These are phyloP conservation scores for Beauveria asiatica DNA, from an alignment of 2,329 filamentous ascomycete genomes.

Conservation along the genomic window DNA sequence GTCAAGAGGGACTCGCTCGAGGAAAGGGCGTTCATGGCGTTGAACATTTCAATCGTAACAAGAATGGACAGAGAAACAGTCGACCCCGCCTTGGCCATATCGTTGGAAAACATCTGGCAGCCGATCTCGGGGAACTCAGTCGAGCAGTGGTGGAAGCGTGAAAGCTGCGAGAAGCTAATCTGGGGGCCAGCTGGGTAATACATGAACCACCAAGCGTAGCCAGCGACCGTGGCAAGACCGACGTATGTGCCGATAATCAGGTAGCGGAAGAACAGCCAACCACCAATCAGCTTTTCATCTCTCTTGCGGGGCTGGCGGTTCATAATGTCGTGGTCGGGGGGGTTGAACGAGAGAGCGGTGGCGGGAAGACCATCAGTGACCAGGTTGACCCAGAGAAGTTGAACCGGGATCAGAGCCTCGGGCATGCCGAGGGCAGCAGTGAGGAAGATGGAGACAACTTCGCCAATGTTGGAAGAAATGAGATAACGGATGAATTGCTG, in stretches of 20 bases:
- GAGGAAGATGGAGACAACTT: conserved; percentile 97
- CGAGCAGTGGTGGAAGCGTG: conserved; percentile 90
- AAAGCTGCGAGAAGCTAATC: conserved; percentile 81
- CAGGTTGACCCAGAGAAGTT: conserved; percentile 97
- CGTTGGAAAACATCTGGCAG: conserved; percentile 82
- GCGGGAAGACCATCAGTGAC: conserved; percentile 96
- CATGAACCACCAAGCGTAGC: conserved; percentile 99
- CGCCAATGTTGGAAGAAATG: conserved; percentile 98
- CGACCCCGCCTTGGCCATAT: conserved; percentile 80
- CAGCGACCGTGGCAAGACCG: conserved; percentile 85
- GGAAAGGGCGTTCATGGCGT: conserved; percentile 95
- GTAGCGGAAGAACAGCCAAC: conserved; percentile 97
- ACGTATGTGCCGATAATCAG: conserved; percentile 95
- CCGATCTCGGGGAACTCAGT: conserved; percentile 79
- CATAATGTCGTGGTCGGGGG: conserved; percentile 98
- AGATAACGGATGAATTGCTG: conserved; percentile 99
- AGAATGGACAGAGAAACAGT: conserved; percentile 87
- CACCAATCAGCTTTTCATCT: conserved; percentile 83
- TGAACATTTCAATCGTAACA: conserved; percentile 98
- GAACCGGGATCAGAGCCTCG: conserved; percentile 91
- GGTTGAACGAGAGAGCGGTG: conserved; percentile 95
- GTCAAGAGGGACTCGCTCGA: conserved; percentile 91
- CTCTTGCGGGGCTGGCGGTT: conserved; percentile 82
- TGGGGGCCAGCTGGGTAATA: conserved; percentile 84
- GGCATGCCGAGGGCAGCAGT: conserved; percentile 96